These are phyloP conservation scores for Cordyceps tenuipes DNA, from an alignment of 2,329 filamentous ascomycete genomes.

Conservation along the genomic window DNA sequence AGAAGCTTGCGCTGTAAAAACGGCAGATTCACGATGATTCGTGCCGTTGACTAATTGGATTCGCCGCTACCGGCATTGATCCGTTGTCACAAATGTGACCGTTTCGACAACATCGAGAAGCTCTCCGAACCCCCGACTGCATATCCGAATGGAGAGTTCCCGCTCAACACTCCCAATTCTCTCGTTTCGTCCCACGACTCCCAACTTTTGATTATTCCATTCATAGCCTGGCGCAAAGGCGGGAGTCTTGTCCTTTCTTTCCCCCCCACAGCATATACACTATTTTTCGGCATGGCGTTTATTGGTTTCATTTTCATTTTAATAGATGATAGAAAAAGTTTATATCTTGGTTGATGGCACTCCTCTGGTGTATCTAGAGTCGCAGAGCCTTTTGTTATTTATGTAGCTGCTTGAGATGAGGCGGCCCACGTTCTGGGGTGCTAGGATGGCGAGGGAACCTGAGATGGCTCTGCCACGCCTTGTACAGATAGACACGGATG, in stretches of 20 bases:
- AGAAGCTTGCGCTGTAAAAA: slow-evolving; percentile 5
- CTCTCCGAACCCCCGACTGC: not conserved
- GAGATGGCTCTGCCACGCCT: slow-evolving; percentile 5
- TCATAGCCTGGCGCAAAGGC: slow-evolving; percentile 10
- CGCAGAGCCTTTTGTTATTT: slow-evolving; percentile 4
- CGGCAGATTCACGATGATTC: not conserved
- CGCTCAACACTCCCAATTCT: not conserved
- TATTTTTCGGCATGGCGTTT: slow-evolving; percentile 10
- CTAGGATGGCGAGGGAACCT: slow-evolving; percentile 4
- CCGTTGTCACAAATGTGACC: not conserved
- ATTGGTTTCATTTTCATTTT: slow-evolving; percentile 3
- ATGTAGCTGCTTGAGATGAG: not conserved
- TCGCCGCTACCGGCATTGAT: too few relatives aligned
- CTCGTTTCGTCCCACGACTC: slow-evolving; percentile 6
- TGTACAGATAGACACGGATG: slow-evolving; percentile 1
- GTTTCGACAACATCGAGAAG: not conserved
- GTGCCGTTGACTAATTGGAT: too few relatives aligned
- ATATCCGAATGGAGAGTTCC: not conserved
- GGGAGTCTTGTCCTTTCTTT: slow-evolving; percentile 9
- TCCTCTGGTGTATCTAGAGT: slow-evolving; percentile 4
- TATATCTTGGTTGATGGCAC: slow-evolving; percentile 2
- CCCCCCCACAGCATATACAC: not conserved
- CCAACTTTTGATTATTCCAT: slow-evolving; percentile 11
- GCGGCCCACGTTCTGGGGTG: not conserved
- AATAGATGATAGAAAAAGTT: slow-evolving; percentile 12